Conservation (phyloP, 129 eudicot genomes). For the Kitagawia praeruptora region DNA sequence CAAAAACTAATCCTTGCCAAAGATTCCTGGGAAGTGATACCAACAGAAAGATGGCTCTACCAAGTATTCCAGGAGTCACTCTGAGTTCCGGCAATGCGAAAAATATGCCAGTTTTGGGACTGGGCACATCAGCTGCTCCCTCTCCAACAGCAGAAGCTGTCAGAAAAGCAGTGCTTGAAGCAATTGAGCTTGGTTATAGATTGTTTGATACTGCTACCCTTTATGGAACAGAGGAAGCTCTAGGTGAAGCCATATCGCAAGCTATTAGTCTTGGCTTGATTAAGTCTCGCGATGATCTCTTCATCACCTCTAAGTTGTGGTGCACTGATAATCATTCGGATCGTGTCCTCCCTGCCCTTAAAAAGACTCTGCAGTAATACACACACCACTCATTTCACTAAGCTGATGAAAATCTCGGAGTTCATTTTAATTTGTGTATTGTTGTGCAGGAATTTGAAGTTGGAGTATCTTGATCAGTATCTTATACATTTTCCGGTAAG, state of each 20-base stretch:
- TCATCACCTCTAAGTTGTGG: neutral
- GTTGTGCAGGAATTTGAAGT: neutral
- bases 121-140: neutral
- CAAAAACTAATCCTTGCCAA: neutral
- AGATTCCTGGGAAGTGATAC: neutral
- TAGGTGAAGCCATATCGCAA: neutral
- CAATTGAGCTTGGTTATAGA: neutral
- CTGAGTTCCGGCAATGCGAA: neutral
- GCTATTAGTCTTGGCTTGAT: neutral
- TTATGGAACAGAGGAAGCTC: neutral
- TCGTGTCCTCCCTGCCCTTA: neutral
- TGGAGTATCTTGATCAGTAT: constrained; percentile 2
- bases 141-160: neutral
- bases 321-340: neutral
- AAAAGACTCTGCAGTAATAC: neutral
- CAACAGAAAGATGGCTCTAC: neutral
- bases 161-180: neutral
- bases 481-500: neutral
- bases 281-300: neutral
- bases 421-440: neutral
- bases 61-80: neutral
- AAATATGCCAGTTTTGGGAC: neutral
- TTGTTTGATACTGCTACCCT: neutral
- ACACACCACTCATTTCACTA: neutral
- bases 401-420: neutral